A percentile compares a stretch with the other conserved stretches of the same genome.
phyloP scores from a whole-genome alignment of 2,329 filamentous ascomycete genomes.

The Botrytis hyacinthi region DNA sequence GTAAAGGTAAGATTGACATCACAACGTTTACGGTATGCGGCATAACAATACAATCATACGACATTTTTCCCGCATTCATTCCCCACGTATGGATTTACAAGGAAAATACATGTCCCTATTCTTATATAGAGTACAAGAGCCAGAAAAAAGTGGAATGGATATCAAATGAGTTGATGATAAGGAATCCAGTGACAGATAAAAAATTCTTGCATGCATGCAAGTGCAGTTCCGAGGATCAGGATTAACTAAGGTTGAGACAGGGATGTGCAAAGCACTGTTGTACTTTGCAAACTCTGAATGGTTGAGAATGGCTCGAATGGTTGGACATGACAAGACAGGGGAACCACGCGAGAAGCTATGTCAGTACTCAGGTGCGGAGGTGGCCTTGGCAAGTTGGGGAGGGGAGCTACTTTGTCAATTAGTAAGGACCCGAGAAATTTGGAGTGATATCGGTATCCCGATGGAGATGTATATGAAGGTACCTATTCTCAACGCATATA shows the following conservation, averaged over 20 bases:
- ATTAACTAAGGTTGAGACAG: background rate
- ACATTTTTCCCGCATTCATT: background rate
- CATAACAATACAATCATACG: background rate
- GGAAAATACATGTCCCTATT: background rate
- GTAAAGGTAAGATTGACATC: conserved; percentile 1
- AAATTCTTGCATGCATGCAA: conserved; percentile 1
- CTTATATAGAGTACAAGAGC: background rate
- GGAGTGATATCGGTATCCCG: background rate
- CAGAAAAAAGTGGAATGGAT: background rate
- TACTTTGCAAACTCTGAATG: background rate
- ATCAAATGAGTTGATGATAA: conserved; percentile 5
- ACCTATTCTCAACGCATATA: background rate
- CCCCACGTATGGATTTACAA: background rate
- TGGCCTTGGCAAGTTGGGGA: background rate
- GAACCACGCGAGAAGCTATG: conserved; percentile 13
- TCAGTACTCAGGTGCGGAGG: conserved; percentile 2
- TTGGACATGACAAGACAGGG: conserved; percentile 13
- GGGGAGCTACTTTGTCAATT: background rate
- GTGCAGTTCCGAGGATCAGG: conserved; percentile 16
- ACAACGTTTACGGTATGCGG: background rate
- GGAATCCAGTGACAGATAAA: conserved; percentile 4
- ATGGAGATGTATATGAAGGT: background rate
- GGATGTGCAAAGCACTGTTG: background rate
- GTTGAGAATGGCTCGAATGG: background rate
- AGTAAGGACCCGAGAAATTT: background rate